Evolutionary conservation across 345 rosid species (phyloP), one percentile per base, ranked within the genome.

Genomic region (Gossypium thurberi): DNA sequence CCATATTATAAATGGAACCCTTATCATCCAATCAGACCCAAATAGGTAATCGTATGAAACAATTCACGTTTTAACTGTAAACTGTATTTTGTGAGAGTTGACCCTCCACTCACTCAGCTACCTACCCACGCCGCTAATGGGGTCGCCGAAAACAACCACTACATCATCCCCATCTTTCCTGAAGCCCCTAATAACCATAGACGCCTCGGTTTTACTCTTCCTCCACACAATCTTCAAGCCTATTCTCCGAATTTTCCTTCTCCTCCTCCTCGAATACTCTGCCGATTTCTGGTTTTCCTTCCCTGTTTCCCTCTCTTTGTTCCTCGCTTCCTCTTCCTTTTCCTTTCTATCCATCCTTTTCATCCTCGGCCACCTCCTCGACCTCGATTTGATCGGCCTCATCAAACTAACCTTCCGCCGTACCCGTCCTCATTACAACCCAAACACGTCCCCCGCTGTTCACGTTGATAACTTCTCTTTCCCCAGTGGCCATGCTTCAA

Each of bases 401-500:
- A 71, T 91, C 73, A 95, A 95, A 69, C 46, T 82, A 65, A 71
- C 76, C 79, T 85, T 91, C 91, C 98, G 97, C 59, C 97, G 98
- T n/a, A 53, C 84, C 10, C 96, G 97, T 69, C 99, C 98, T 33
- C 78, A 79, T 71, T 90, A 95, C 85, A 95, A 95, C 68, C 94
- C 93, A 7, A 66, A 85, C 77, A 95, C 88, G 97, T 85, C 87
- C 65, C 80, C 90, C 25, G 93, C 81, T 2, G 96, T 92, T 59
- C 78, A 90, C 12, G 84, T 82, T 21, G 99, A 91, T 71, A 83
- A 86, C 75, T 95, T 80, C 82, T 95, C 99, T 28, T 92, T 95
- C 70, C 99, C 98, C 73, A 90, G 97, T 12, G 98, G 99, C 62
- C 98, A 95, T 85, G 87, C 99, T 8, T 89, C 98, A 13, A 89